phyloP scores from a whole-genome alignment of 495 filamentous ascomycete genomes.

The Tetracladium setigerum region DNA sequence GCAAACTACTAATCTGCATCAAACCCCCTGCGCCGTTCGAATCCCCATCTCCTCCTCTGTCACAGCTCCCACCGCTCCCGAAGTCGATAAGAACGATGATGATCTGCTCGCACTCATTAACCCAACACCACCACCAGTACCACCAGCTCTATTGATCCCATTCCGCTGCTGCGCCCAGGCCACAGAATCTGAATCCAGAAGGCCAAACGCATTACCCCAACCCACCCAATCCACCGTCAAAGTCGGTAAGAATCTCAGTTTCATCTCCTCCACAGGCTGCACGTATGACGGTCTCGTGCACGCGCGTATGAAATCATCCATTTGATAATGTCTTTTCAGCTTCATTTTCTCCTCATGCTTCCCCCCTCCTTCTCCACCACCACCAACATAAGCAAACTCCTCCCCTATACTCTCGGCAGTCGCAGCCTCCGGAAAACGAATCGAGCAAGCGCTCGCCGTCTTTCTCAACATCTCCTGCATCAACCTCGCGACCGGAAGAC shows the following conservation, averaged over 20 bases:
- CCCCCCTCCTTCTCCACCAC: background rate
- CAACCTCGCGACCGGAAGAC: slow-evolving; percentile 26
- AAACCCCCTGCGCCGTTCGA: slow-evolving; percentile 12
- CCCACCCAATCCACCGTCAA: slow-evolving; percentile 13
- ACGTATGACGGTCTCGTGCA: slow-evolving; percentile 26
- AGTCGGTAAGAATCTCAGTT: slow-evolving; percentile 8
- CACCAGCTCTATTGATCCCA: background rate
- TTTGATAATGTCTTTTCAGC: slow-evolving; percentile 5
- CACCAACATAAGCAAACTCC: background rate
- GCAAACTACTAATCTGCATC: slow-evolving; percentile 20
- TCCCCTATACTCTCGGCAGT: slow-evolving; percentile 7
- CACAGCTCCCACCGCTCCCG: background rate
- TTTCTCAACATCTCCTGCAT: slow-evolving; percentile 27
- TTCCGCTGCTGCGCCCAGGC: background rate
- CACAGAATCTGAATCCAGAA: slow-evolving; percentile 2
- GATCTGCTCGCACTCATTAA: background rate
- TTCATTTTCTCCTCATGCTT: background rate
- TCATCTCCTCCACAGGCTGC: slow-evolving; percentile 22
- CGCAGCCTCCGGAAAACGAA: slow-evolving; percentile 14
- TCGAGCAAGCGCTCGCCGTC: slow-evolving; percentile 18
- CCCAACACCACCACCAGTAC: background rate
- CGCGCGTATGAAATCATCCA: slow-evolving; percentile 26
- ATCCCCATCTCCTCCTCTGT: slow-evolving; percentile 10
- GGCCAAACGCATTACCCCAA: slow-evolving; percentile 6
- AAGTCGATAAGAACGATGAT: too few relatives aligned